Evolutionary conservation across 441 rosid species (phyloP).

Genomic region (Raphanus hybrid): DNA sequence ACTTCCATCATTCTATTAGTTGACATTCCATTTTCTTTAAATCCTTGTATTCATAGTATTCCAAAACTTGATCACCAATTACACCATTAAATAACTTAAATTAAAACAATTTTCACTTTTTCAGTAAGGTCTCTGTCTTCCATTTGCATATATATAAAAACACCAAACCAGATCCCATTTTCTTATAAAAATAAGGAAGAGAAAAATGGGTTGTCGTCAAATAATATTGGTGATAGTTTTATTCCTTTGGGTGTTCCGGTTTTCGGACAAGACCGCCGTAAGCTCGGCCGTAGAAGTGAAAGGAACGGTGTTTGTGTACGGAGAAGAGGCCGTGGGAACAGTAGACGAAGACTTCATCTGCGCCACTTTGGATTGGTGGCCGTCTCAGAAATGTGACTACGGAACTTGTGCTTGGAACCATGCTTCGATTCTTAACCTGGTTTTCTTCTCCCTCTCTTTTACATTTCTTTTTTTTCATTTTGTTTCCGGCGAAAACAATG

Average conservation of each 20-base stretch:
- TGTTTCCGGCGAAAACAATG: constrained; percentile 21
- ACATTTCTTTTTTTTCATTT: not conserved
- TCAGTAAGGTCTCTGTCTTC: constrained; percentile 10
- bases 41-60: too few relatives aligned
- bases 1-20: too few relatives aligned
- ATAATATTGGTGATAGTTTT: constrained; percentile 42
- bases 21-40: too few relatives aligned
- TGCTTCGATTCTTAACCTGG: constrained; percentile 92
- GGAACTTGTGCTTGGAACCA: constrained; percentile 89
- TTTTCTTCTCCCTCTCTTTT: not conserved
- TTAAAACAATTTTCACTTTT: not conserved
- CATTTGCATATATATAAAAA: constrained; percentile 12
- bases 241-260: constrained; percentile 42
- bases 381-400: constrained; percentile 98
- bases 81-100: too few relatives aligned
- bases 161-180: constrained; percentile 28
- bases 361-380: constrained; percentile 99
- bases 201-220: constrained; percentile 52
- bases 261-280: constrained; percentile 38
- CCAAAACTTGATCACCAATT: too few relatives aligned
- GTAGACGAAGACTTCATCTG: constrained; percentile 88
- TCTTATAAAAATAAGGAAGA: not conserved
- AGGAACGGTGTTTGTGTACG: constrained; percentile 63
- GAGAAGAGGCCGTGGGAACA: constrained; percentile 62
- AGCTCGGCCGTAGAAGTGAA: constrained; percentile 39